Evolutionary conservation across 1,284 basidiomycete species (phyloP).

Genomic region (Rhizopogon hawkerae): DNA sequence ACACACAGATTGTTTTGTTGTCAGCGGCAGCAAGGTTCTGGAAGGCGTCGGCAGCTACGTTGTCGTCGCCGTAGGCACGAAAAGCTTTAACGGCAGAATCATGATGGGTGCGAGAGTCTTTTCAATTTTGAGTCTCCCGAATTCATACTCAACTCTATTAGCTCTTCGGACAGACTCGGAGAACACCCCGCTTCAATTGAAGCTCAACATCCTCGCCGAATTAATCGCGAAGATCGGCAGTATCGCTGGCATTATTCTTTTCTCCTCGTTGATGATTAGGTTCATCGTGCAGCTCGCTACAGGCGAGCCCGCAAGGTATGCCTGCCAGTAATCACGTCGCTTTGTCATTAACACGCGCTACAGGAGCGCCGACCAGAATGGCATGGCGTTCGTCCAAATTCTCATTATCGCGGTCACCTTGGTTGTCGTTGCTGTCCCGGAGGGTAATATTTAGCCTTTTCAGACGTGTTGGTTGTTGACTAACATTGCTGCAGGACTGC

Average conservation of each 20-base stretch:
- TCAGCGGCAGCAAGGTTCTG: slow-evolving; percentile 90
- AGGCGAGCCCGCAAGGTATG: slow-evolving; percentile 40
- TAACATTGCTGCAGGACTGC: slow-evolving; percentile 52
- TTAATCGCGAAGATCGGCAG: slow-evolving; percentile 89
- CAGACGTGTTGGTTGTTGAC: slow-evolving; percentile 6
- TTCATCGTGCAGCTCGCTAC: slow-evolving; percentile 84
- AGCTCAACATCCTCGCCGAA: slow-evolving; percentile 89
- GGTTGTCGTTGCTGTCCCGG: slow-evolving; percentile 94
- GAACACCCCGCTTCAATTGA: slow-evolving; percentile 88
- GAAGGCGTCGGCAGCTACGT: slow-evolving; percentile 95
- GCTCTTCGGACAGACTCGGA: slow-evolving; percentile 76
- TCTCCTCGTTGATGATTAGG: slow-evolving; percentile 82
- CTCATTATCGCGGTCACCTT: slow-evolving; percentile 93
- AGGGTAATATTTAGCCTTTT: slow-evolving; percentile 45
- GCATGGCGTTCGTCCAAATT: slow-evolving; percentile 87
- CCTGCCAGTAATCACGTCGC: slow-evolving; percentile 1
- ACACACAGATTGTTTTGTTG: slow-evolving; percentile 88
- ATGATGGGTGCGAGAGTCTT: slow-evolving; percentile 70
- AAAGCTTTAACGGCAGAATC: slow-evolving; percentile 92
- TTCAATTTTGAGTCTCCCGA: slow-evolving; percentile 5
- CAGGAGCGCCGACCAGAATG: slow-evolving; percentile 74
- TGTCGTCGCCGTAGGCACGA: slow-evolving; percentile 84
- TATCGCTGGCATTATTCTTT: slow-evolving; percentile 75
- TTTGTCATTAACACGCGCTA: slow-evolving; percentile 3
- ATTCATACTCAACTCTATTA: slow-evolving; percentile 21